Conservation (phyloP, 2,329 filamentous ascomycete species). For the Trichoderma sp. region DNA sequence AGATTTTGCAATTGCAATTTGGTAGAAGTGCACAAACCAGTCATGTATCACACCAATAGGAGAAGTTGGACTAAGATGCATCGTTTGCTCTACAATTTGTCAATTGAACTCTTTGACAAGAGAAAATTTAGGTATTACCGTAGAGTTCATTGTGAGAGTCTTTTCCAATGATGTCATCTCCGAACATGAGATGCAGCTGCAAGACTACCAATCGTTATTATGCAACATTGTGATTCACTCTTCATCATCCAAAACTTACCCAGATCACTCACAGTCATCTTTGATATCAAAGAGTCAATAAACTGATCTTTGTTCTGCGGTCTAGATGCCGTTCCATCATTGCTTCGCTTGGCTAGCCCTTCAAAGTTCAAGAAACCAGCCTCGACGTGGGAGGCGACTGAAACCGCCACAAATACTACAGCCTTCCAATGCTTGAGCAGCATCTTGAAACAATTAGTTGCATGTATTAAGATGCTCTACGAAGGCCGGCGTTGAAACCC, state of each 20-base stretch:
- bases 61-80: constrained; percentile 17
- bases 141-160: constrained; percentile 16
- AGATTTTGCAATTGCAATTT: neutral
- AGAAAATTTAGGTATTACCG: neutral
- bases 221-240: neutral
- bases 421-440: constrained; percentile 4
- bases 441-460: neutral
- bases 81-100: neutral
- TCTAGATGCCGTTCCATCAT: neutral
- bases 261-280: constrained; percentile 11
- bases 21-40: neutral
- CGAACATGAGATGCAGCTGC: constrained; percentile 19
- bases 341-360: neutral
- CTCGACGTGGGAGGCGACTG: neutral
- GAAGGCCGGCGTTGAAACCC: neutral
- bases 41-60: constrained; percentile 15
- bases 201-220: neutral
- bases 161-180: constrained; percentile 15
- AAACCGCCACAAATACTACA: neutral
- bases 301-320: constrained; percentile 1
- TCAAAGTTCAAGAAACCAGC: neutral
- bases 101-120: neutral
- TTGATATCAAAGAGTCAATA: constrained; percentile 10
- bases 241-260: neutral
- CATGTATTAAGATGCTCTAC: neutral